Conservation (phyloP, 116 monocot species). For the Papilionanthe hybrid region DNA sequence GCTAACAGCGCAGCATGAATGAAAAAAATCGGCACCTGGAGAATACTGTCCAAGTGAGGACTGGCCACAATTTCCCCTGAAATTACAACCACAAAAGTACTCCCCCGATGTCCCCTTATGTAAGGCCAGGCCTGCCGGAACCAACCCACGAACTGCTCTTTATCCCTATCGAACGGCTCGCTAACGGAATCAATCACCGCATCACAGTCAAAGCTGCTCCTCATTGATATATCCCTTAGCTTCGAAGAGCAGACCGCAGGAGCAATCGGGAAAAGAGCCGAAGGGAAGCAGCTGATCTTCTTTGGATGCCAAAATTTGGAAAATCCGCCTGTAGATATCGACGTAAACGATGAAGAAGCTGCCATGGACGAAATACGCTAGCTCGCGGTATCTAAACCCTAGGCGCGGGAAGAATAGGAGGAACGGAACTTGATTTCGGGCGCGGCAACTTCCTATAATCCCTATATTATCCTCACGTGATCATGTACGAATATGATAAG, state of each 20-base stretch:
- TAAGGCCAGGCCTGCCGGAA: conserved; percentile 91
- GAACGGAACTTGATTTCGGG: too few relatives aligned
- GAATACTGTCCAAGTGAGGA: conserved; percentile 48
- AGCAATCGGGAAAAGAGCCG: neutral
- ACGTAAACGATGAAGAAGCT: neutral
- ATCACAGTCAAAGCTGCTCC: conserved; percentile 9
- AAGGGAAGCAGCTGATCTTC: neutral
- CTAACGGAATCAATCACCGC: neutral
- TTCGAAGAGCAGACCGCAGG: neutral
- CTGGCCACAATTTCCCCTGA: conserved; percentile 67
- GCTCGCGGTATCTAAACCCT: neutral
- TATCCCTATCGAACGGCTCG: conserved; percentile 5
- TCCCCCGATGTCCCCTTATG: conserved; percentile 70
- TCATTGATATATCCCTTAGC: neutral
- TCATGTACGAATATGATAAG: too few relatives aligned
- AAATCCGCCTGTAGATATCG: neutral
- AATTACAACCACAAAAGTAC: conserved; percentile 77
- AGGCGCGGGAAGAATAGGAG: neutral
- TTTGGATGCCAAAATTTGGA: neutral
- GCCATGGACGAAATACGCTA: neutral
- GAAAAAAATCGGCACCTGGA: conserved; percentile 33
- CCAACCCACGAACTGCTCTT: conserved; percentile 63
- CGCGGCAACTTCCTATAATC: too few relatives aligned
- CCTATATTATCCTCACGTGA: too few relatives aligned
- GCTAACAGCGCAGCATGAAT: neutral